Conservation (phyloP, 495 filamentous ascomycete genomes). For the Cetradonia linearis region DNA sequence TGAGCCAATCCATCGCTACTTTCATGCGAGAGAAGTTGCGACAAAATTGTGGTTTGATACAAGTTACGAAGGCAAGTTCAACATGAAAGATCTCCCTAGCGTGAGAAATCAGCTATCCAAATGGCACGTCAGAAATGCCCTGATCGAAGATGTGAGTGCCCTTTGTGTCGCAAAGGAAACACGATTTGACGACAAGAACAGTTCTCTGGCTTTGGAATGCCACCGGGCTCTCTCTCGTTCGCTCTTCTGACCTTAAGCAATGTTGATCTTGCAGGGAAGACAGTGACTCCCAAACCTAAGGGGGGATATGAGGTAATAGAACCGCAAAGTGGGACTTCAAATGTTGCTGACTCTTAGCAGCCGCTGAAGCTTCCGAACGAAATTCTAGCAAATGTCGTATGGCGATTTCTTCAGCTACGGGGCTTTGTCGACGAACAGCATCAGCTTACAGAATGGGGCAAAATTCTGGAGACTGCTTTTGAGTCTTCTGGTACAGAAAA, state of each 20-base stretch:
- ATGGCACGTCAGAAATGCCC: slow-evolving; percentile 60
- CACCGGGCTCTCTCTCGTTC: slow-evolving; percentile 36
- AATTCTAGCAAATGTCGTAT: slow-evolving; percentile 65
- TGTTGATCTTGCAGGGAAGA: slow-evolving; percentile 54
- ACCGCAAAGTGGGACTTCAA: neutral
- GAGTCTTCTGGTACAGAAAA: slow-evolving; percentile 46
- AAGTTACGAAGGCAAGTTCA: slow-evolving; percentile 51
- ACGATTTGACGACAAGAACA: slow-evolving; percentile 3
- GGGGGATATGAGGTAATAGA: slow-evolving; percentile 24
- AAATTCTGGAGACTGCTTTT: slow-evolving; percentile 60
- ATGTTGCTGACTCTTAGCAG: slow-evolving; percentile 27
- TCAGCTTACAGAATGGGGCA: slow-evolving; percentile 73
- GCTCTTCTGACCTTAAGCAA: slow-evolving; percentile 49
- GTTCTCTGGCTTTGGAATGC: slow-evolving; percentile 12
- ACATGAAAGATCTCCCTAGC: slow-evolving; percentile 50
- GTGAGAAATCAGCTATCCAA: slow-evolving; percentile 50
- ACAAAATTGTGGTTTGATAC: slow-evolving; percentile 81
- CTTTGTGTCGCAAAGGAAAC: neutral
- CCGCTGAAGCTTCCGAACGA: slow-evolving; percentile 54
- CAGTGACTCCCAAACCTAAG: slow-evolving; percentile 42
- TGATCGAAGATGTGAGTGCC: slow-evolving; percentile 17
- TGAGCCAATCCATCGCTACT: slow-evolving; percentile 68
- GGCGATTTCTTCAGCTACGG: slow-evolving; percentile 81
- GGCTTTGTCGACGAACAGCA: slow-evolving; percentile 76
- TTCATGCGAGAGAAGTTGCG: slow-evolving; percentile 61